Evolutionary conservation across 805 yeast species (phyloP).

Genomic region (Scheffersomyces amazonensis): DNA sequence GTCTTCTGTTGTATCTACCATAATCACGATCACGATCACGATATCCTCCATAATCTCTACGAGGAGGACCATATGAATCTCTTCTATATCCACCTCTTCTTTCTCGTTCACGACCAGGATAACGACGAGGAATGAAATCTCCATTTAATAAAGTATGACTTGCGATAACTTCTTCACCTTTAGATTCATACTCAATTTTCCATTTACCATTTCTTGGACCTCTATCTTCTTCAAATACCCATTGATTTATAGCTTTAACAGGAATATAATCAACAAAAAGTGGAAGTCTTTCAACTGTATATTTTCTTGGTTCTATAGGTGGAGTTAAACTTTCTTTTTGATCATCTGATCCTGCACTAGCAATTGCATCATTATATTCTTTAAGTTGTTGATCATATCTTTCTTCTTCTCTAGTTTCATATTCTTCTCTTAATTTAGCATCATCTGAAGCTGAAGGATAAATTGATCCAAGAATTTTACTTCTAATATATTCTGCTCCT

Average conservation of each 20-base stretch:
- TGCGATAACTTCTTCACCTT: conserved; percentile 25
- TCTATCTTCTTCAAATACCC: conserved; percentile 46
- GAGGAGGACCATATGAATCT: not conserved
- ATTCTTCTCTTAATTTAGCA: conserved; percentile 11
- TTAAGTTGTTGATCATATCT: conserved; percentile 15
- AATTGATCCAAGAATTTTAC: conserved; percentile 28
- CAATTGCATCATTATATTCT: conserved; percentile 11
- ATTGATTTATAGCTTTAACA: conserved; percentile 41
- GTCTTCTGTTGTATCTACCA: conserved; percentile 5
- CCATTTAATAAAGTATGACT: conserved; percentile 14
- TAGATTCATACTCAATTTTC: conserved; percentile 35
- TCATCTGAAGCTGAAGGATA: conserved; percentile 32
- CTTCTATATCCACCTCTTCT: conserved; percentile 2
- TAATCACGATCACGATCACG: not conserved
- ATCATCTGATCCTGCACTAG: conserved; percentile 1
- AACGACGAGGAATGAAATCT: conserved; percentile 14
- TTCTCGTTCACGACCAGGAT: conserved; percentile 5
- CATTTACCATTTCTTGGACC: conserved; percentile 46
- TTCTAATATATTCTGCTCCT: conserved; percentile 37
- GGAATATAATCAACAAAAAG: conserved; percentile 44
- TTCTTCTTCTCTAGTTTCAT: conserved; percentile 16
- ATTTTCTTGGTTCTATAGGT: conserved; percentile 16
- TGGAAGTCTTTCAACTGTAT: conserved; percentile 16
- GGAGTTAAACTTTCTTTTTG: conserved; percentile 8
- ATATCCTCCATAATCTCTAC: not conserved